A percentile compares a stretch with the other conserved stretches of the same genome.
Conservation (phyloP, 768 basidiomycete species). For the Boletus fagicola region DNA sequence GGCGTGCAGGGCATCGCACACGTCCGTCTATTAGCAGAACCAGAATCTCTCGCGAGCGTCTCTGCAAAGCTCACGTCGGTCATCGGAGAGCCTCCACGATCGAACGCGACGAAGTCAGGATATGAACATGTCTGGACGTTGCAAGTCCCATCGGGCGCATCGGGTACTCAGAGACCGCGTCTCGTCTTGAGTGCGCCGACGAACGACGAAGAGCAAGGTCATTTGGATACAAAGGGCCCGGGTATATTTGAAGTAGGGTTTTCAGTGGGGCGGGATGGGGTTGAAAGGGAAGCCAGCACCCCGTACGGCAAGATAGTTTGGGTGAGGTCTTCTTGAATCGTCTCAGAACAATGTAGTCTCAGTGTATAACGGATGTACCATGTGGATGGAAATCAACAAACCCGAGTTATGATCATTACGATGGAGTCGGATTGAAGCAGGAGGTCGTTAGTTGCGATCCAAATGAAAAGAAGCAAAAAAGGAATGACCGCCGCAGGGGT, state of each 20-base stretch:
- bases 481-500: constrained; percentile 52
- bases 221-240: constrained; percentile 29
- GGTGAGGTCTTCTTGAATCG: constrained; percentile 15
- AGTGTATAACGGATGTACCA: neutral
- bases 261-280: constrained; percentile 33
- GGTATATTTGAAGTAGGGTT: constrained; percentile 59
- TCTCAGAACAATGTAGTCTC: neutral
- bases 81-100: constrained; percentile 40
- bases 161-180: constrained; percentile 16
- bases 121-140: constrained; percentile 47
- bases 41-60: constrained; percentile 29
- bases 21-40: constrained; percentile 42
- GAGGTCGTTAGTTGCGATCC: neutral
- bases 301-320: constrained; percentile 54
- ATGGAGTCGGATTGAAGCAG: neutral
- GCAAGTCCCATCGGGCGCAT: constrained; percentile 30
- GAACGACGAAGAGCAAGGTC: constrained; percentile 35
- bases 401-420: neutral
- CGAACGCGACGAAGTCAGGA: constrained; percentile 22
- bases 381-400: no score
- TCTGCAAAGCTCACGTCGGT: constrained; percentile 47
- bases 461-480: neutral
- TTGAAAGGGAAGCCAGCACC: constrained; percentile 36
- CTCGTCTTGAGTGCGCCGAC: constrained; percentile 39
- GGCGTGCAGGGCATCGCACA: constrained; percentile 49